Evolutionary conservation across 2,329 filamentous ascomycete genomes (phyloP), one percentile per base, ranked within the genome.

Genomic region (Lasiodiplodia hormozganensis): DNA sequence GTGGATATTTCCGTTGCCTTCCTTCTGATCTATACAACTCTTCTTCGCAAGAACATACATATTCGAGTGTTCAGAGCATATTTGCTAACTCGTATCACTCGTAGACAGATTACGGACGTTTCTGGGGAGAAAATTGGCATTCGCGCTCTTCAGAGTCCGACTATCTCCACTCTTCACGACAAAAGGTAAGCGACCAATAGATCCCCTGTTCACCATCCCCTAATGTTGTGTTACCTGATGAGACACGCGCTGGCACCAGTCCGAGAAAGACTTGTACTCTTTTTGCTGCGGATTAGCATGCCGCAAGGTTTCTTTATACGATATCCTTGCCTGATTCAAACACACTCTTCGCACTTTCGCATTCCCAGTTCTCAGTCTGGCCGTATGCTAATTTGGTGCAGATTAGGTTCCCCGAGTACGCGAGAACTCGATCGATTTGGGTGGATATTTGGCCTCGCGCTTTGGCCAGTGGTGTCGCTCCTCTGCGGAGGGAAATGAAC

Each of bases 1-100:
- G 94, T 97, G 90, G 94, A 97, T 83, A 89, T 91, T 91, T 97
- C 94, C 94, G 94, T 97, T 97, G 94, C 94, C 94, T 97, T 97
- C 94, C 94, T 97, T 97, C 94, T 97, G 94, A 97, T 90, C 73
- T 28, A 11, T 14, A 75, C 18, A 31, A 47, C 7, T 57, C 23
- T 16, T 31, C 11, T 36, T 12, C 36, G 12, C 21, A 47, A 57
- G 14, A 25, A 54, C 47, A 25, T 23, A 54, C 65, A 31, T 21
- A 18, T 36, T 52, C 12, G 12, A 16, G 14, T 16, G 7, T 25
- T 18, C 7, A 12, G 16, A 14, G 11, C 60, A 64, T 14, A 52
- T 18, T 58, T n/a, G 65, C 54, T 67, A 67, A 67, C 28, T 10
- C 11, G 12, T n/a, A 11, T 38, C 18, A 25, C 12, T 65, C 43